Evolutionary conservation across 2,329 filamentous ascomycete genomes (phyloP), one percentile per base, ranked within the genome.

Genomic region (Paramyrothecium roridum): DNA sequence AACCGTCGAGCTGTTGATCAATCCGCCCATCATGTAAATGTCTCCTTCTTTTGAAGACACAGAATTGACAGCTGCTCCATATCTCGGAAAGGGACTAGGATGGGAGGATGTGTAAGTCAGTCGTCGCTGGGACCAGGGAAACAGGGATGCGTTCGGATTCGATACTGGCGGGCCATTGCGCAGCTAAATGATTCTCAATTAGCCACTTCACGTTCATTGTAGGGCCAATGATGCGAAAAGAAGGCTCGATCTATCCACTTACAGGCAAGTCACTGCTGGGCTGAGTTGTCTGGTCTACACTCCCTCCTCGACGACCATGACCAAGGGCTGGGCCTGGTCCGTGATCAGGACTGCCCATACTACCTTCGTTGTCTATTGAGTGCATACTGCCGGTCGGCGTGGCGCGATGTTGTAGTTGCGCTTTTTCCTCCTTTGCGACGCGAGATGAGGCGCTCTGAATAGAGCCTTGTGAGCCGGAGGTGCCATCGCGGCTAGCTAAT

Each of bases 21-120:
- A 76, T 52, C 95, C 95, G 59, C 95, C 95, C 93, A 99, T 98
- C 67, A 99, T 82, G 67, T 98, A 99, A 55, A 99, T 90, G 65
- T 96, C 91, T 57, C 96, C 96, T 73, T 99, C 95, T 74, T 98
- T 98, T 43, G 93, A 97, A 22, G 93, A 90, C 17, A 89, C 82
- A 1, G 92, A 84, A 71, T 99, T 99, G 70, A 97, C 93, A 8
- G 96, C 95, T 52, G 96, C 92, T 69, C 95, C 95, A 81, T 99
- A 99, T 70, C 95, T 87, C 16, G 95, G 95, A 65, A 99, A 99
- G 0, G 95, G 95, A 63, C 91, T 93, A 12, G 88, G 83, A 66
- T 92, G 87, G 3, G 87, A 83, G 6, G 91, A 86, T 17, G 90
- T 90, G 71, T 96, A 96, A 61, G 89, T 93, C 53, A 99, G 74